Base-by-base conservation (phyloP, 2,329 filamentous ascomycete species). In the Paraphaeosphaeria minitans region DNA sequence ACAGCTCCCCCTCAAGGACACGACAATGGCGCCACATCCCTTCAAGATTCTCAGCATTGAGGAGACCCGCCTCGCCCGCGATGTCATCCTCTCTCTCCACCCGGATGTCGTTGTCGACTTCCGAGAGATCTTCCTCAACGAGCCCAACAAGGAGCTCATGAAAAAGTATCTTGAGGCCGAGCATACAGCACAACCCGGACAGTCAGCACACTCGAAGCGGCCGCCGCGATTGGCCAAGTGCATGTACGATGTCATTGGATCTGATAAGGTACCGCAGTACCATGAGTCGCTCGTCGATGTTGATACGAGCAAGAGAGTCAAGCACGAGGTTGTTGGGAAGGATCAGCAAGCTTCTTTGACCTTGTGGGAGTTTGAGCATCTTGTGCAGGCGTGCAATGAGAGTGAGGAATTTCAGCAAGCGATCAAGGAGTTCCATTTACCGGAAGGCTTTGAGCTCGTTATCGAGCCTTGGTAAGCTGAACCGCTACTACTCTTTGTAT, bases 231-330 rank as follows among this genome's bases (percentile, higher is more conserved):
- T 83, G 51, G 85, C 84, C 1, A 78, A 82, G 46, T 82, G 83
- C 35, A 80, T 83, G 62, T 88, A 87, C 74, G 84, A 84, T 72
- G 79, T 87, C 50, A 80, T 86, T 57, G 81, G 83, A 1, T 66
- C 71, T 5, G 81, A 84, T 43, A 82, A 80, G 43, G 74, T 82
- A 7, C 82, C 82, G 6, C 80, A 82, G 53, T 87, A 85, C 62
- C 78, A 83, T 45, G 85, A 87, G 64, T 81, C 83, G 0, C 69
- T 84, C 31, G 76, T 85, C 9, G 82, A 85, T 65, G 64, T 85
- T 14, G 77, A 76, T 12, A 64, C 71, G 8, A 77, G 72, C 31
- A 76, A 76, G 58, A 72, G 78, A 4, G 72, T 83, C 1, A 74
- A 74, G 7, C 79, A 83, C 56, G 75, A 77, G n/a, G 64, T 81